Evolutionary conservation across 2,329 filamentous ascomycete genomes (phyloP).

Genomic region (Xylariaceae sp.): DNA sequence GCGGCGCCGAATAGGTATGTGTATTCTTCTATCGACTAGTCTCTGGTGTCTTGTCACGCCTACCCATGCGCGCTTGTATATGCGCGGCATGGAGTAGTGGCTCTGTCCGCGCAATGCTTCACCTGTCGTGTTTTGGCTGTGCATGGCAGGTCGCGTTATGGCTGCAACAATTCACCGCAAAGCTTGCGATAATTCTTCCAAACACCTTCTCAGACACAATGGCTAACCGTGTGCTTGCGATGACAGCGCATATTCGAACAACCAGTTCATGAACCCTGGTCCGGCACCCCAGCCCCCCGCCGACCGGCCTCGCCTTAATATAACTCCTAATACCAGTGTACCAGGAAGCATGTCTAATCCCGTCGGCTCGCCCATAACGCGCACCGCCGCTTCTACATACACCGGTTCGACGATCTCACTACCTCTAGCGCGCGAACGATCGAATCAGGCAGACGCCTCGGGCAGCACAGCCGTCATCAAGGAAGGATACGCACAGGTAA

Average conservation of each 20-base stretch:
- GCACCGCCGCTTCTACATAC: conserved; percentile 60
- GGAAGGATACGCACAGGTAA: conserved; percentile 77
- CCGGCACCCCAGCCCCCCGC: conserved; percentile 86
- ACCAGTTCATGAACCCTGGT: conserved; percentile 92
- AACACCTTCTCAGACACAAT: conserved; percentile 1
- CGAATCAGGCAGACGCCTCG: conserved; percentile 56
- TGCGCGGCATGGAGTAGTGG: not conserved
- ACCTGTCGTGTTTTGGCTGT: not conserved
- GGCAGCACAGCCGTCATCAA: conserved; percentile 71
- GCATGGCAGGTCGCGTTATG: not conserved
- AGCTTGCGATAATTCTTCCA: not conserved
- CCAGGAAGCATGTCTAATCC: conserved; percentile 76
- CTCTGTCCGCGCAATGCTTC: conserved; percentile 6
- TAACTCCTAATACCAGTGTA: conserved; percentile 70
- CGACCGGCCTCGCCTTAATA: conserved; percentile 73
- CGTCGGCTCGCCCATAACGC: conserved; percentile 65
- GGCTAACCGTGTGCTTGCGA: conserved; percentile 10
- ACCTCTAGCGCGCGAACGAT: conserved; percentile 58
- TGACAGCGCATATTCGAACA: conserved; percentile 51
- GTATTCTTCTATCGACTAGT: conserved; percentile 5
- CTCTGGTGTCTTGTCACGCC: conserved; percentile 1
- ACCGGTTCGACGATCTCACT: conserved; percentile 68
- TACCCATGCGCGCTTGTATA: not conserved
- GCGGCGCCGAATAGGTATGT: conserved; percentile 30
- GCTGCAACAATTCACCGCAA: not conserved